Percentiles rank a stretch among this genome's conserved stretches.
Evolutionary conservation across 495 filamentous ascomycete species (phyloP).

Genomic region (Halenospora varia): DNA sequence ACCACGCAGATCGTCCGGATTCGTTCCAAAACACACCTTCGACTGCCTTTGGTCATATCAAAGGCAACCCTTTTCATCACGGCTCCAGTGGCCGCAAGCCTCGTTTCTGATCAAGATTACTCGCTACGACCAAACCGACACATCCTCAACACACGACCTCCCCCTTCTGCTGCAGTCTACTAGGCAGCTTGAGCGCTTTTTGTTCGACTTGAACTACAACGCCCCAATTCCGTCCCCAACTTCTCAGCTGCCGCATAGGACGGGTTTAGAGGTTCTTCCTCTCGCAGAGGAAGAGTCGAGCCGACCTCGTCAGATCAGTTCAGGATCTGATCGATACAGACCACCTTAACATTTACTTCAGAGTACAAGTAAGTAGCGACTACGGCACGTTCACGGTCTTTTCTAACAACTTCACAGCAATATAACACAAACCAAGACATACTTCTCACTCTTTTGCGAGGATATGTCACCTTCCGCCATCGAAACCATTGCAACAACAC

Average conservation of each 20-base stretch:
- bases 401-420: background rate
- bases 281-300: conserved; percentile 90
- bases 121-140: conserved; percentile 48
- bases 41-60: conserved; percentile 41
- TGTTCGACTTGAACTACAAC: conserved; percentile 56
- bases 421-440: conserved; percentile 2
- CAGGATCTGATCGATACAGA: conserved; percentile 82
- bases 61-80: conserved; percentile 63
- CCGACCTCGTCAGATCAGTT: conserved; percentile 79
- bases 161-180: conserved; percentile 48
- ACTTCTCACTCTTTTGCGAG: conserved; percentile 28
- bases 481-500: conserved; percentile 43
- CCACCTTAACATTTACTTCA: conserved; percentile 68
- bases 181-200: conserved; percentile 40
- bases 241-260: conserved; percentile 98
- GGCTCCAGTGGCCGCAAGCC: conserved; percentile 63
- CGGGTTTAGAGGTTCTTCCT: conserved; percentile 93
- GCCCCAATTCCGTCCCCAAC: conserved; percentile 50
- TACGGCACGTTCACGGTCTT: too few relatives aligned
- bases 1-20: background rate
- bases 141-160: conserved; percentile 55
- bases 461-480: conserved; percentile 74
- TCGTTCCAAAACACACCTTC: conserved; percentile 1
- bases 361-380: conserved; percentile 14
- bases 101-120: conserved; percentile 76